Evolutionary conservation across 495 filamentous ascomycete genomes (phyloP), one percentile per base, ranked within the genome.

Genomic region (Aspergillus incahuasiensis): DNA sequence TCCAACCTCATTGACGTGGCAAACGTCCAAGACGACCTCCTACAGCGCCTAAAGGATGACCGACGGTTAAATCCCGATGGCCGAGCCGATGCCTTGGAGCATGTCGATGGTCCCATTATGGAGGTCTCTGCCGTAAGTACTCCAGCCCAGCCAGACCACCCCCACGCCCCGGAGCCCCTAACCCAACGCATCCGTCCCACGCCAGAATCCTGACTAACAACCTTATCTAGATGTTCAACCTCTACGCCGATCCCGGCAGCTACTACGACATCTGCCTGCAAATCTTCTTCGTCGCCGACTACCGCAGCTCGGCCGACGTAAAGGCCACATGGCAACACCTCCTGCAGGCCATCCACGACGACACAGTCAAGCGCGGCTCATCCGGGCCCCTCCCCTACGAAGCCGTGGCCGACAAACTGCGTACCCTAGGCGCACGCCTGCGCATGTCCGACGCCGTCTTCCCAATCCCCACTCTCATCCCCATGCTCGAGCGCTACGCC

Each of bases 181-280:
- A 16, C n/a, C 38, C 39, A n/a, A n/a, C 28, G 30, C 15, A 28
- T 24, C 39, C 12, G n/a, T 12, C 39, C 28, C 12, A 52, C 25
- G 5, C 19, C 21, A 8, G 8, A 28, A 28, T 28, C 32, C 20
- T 46, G 43, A 44, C 57, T 57, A 40, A 61, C 16, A 50, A 50
- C 25, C 25, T 28, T 28, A 40, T 28, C 9, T 58, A 96, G 89
- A 84, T 99, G 32, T 99, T 86, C 77, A 96, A 99, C 66, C 71
- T 79, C 49, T 97, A 88, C 65, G 88, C 90, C 54, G 92, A 97
- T 62, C 84, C 88, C 60, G 92, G 86, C 6, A 81, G 80, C 51
- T 99, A 97, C 76, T 88, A 87, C 72, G 94, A 97, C 66, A 83
- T 99, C 53, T 95, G 87, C 68, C 83, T 99, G 20, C 78, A 89